Conservation (phyloP, 768 basidiomycete species). For the Boletus subparvulus region DNA sequence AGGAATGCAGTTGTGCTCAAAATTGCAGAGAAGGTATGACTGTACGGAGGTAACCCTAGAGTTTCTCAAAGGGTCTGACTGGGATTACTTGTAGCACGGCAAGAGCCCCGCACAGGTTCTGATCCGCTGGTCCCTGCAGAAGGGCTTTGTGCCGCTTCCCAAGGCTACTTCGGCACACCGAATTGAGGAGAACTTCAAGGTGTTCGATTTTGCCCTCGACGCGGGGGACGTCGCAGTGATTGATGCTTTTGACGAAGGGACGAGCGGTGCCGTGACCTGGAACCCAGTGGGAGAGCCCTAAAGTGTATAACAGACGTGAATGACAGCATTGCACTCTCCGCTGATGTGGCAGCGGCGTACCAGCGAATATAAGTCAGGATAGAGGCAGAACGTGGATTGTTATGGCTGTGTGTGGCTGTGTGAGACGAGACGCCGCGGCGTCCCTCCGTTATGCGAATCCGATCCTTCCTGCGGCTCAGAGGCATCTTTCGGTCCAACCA, state of each 20-base stretch:
- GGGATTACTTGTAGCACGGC: slow-evolving; percentile 20
- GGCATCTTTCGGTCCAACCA: too few species aligned
- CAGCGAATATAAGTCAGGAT: too few species aligned
- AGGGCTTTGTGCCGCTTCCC: slow-evolving; percentile 65
- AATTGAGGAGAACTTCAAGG: slow-evolving; percentile 67
- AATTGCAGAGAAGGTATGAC: slow-evolving; percentile 55
- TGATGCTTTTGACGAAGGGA: slow-evolving; percentile 67
- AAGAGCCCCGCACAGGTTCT: slow-evolving; percentile 43
- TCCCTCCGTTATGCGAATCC: too few species aligned
- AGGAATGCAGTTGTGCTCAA: slow-evolving; percentile 49
- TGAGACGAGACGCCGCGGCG: too few species aligned
- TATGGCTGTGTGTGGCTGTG: too few species aligned
- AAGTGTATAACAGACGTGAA: too few species aligned
- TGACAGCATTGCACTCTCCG: too few species aligned
- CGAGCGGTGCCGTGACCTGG: slow-evolving; percentile 74
- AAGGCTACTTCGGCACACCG: slow-evolving; percentile 64
- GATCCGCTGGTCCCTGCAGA: slow-evolving; percentile 53
- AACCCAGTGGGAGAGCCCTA: slow-evolving; percentile 59
- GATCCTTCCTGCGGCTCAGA: too few species aligned
- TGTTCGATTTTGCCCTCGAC: slow-evolving; percentile 72
- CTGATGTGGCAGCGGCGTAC: too few species aligned
- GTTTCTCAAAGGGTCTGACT: neutral
- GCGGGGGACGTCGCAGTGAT: slow-evolving; percentile 61
- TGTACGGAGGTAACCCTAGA: neutral
- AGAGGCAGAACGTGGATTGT: too few species aligned